Evolutionary conservation across 2,329 filamentous ascomycete genomes (phyloP).

Genomic region (Macroventuria anomochaeta): DNA sequence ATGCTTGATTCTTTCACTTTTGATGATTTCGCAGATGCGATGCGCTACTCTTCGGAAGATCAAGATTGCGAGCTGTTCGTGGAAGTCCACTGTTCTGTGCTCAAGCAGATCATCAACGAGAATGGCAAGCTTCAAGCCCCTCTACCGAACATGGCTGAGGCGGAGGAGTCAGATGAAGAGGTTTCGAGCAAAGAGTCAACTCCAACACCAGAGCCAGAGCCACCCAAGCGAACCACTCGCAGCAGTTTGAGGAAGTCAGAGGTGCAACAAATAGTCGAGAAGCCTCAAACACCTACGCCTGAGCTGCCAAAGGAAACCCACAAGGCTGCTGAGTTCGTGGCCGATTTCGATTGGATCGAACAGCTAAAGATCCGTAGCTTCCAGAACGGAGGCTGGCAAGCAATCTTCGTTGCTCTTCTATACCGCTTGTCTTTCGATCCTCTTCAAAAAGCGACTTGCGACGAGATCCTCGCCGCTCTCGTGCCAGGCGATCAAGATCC

Average conservation of each 20-base stretch:
- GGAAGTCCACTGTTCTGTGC: constrained; percentile 87
- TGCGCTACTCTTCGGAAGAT: constrained; percentile 77
- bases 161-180: constrained; percentile 54
- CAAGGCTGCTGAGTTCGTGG: constrained; percentile 77
- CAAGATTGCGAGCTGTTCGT: constrained; percentile 83
- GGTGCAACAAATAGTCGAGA: constrained; percentile 60
- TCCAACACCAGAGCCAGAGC: constrained; percentile 67
- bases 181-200: constrained; percentile 60
- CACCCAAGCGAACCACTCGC: constrained; percentile 78
- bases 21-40: constrained; percentile 90
- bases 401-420: constrained; percentile 85
- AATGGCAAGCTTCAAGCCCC: constrained; percentile 81
- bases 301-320: constrained; percentile 55
- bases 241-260: constrained; percentile 86
- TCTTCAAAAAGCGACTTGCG: constrained; percentile 72
- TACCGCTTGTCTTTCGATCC: constrained; percentile 82
- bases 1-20: constrained; percentile 96
- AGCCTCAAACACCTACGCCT: constrained; percentile 48
- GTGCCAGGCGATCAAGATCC: constrained; percentile 79
- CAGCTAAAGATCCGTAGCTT: constrained; percentile 84
- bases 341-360: constrained; percentile 82
- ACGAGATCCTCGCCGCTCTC: constrained; percentile 80
- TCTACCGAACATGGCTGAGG: constrained; percentile 71
- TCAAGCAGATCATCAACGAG: constrained; percentile 83
- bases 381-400: constrained; percentile 85